Base-by-base conservation (phyloP, 305 asterid species). In the Fraxinus albicans region DNA sequence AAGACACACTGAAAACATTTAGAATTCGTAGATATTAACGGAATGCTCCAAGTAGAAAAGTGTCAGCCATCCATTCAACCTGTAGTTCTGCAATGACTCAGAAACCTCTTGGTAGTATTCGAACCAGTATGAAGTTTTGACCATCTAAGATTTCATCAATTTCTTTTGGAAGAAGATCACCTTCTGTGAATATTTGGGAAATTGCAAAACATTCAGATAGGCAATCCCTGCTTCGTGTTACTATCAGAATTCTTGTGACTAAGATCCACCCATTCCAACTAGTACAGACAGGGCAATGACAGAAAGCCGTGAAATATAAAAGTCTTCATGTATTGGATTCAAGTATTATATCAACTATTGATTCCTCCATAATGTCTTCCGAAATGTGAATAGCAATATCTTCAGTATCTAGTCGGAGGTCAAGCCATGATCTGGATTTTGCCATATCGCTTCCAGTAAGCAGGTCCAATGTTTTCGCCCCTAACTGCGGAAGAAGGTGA, bases 401-500 rank as follows among this genome's bases (percentile, higher is more conserved):
- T 80, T 87, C 90, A 3, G 86, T 4, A 17, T 82, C 83, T 6
- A 36, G 40, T 42, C 80, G 79, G 42, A 87, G 76, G 73, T 89
- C 87, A 31, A 80, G 55, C 90, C 92, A 87, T 6, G 86, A 82
- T 6, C 82, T 42, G 10, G 84, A 83, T 65, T 85, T 86, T 9
- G 67, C 60, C 29, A 84, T 8, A 53, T 82, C 90, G 38, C 10
- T 34, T 19, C 73, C 76, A 50, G 36, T 76, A 53, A 85, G 74
- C 31, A 86, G 84, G 63, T 86, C 85, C 78, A 86, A 8, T 72
- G 92, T 92, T 65, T 82, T 81, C 65, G 77, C 86, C 69, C 83
- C 90, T 1, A 87, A 85, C 73, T 84, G 67, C 13, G 93, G 93
- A 72, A 86, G 87, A 17, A 91, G 86, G 63, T 83, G 87, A 83